A percentile compares a stretch with the other conserved stretches of the same genome.
Evolutionary conservation across 805 yeast species (phyloP).

Genomic region (Cyberlindnera galapagoensis): DNA sequence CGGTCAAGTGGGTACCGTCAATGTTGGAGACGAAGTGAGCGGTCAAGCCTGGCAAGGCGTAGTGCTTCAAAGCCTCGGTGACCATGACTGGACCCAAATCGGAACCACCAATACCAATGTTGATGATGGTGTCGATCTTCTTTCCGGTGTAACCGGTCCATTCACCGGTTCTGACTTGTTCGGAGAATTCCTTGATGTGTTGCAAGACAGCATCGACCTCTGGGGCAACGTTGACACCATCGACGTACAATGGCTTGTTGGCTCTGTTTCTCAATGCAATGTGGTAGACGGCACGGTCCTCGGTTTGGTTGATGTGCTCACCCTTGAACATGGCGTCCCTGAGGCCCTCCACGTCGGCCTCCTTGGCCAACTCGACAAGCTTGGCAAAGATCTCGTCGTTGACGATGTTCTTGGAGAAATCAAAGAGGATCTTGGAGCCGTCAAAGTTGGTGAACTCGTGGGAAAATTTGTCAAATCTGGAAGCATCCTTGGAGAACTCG

Average conservation of each 20-base stretch:
- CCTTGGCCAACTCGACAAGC: conserved; percentile 76
- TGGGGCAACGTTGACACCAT: conserved; percentile 82
- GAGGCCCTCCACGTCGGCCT: conserved; percentile 79
- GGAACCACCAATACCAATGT: conserved; percentile 98
- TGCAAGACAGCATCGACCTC: conserved; percentile 87
- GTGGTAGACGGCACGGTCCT: conserved; percentile 95
- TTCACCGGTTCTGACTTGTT: conserved; percentile 80
- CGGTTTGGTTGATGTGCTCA: conserved; percentile 91
- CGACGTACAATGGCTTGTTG: conserved; percentile 77
- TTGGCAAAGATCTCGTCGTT: conserved; percentile 71
- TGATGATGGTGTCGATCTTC: conserved; percentile 87
- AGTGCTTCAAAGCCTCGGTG: conserved; percentile 93
- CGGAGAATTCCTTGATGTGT: conserved; percentile 96
- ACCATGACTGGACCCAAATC: conserved; percentile 99
- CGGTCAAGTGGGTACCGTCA: conserved; percentile 97
- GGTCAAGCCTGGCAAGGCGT: conserved; percentile 63
- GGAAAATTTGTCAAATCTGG: conserved; percentile 71
- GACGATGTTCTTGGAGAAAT: conserved; percentile 90
- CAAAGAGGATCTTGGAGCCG: conserved; percentile 84
- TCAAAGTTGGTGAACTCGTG: conserved; percentile 79
- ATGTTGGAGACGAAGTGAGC: conserved; percentile 97
- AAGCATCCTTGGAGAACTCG: conserved; percentile 68
- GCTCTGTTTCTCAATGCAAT: conserved; percentile 94
- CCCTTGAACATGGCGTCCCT: conserved; percentile 92
- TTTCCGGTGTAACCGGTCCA: conserved; percentile 98